phyloP scores from a whole-genome alignment of 148 eudicot genomes.

The Bassia scoparia region DNA sequence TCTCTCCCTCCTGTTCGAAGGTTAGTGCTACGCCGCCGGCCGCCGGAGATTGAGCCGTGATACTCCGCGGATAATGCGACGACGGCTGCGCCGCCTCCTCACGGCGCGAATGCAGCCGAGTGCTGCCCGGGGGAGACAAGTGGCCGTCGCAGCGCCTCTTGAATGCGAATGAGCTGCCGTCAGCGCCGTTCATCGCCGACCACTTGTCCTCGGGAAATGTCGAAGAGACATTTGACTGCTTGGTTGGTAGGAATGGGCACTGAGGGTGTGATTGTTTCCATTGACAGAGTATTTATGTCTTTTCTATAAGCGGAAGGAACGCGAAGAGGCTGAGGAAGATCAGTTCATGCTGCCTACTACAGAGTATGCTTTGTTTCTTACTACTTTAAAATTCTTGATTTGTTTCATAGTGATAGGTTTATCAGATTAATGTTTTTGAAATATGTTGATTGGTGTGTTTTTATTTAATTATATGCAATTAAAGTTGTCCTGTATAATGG shows the following conservation, averaged over 20 bases:
- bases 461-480: not conserved
- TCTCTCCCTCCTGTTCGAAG: conserved; percentile 21
- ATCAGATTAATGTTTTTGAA: not conserved
- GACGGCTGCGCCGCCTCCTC: conserved; percentile 1
- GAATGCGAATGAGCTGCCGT: too few species aligned
- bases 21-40: conserved; percentile 27
- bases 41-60: conserved; percentile 23
- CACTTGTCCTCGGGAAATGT: conserved; percentile 24
- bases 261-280: conserved; percentile 58
- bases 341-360: conserved; percentile 19
- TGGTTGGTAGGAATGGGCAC: conserved; percentile 60
- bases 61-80: conserved; percentile 26
- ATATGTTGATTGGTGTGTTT: not conserved
- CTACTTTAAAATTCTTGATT: not conserved
- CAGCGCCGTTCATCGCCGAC: conserved; percentile 12
- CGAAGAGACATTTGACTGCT: conserved; percentile 42
- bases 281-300: conserved; percentile 46
- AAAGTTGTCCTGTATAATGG: conserved; percentile 19
- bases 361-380: conserved; percentile 15
- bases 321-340: not conserved
- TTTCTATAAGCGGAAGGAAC: conserved; percentile 41
- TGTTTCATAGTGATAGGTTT: not conserved
- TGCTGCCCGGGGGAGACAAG: too few species aligned
- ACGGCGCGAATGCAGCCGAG: not conserved
- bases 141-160: too few species aligned